Percentiles rank a stretch among this genome's conserved stretches.
Evolutionary conservation across 169 alveolate species (phyloP).

Genomic region (Cryptosporidium muris): DNA sequence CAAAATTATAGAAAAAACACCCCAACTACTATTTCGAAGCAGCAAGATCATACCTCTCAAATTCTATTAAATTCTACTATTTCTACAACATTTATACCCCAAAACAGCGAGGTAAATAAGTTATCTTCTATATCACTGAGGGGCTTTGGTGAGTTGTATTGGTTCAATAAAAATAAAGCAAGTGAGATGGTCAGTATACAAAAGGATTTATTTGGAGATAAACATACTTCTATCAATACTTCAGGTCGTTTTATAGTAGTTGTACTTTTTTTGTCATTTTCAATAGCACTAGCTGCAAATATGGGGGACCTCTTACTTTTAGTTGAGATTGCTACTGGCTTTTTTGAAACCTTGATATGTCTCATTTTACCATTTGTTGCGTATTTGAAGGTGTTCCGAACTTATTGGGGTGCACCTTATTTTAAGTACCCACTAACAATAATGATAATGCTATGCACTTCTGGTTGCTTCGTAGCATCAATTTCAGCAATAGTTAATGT

Average conservation of each 20-base stretch:
- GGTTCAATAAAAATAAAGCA: too few relatives aligned
- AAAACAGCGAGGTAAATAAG: too few relatives aligned
- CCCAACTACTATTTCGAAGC: too few relatives aligned
- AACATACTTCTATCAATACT: constrained; percentile 10
- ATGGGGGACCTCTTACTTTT: constrained; percentile 37
- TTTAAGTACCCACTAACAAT: constrained; percentile 9
- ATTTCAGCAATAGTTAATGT: constrained; percentile 36
- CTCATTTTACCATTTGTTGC: constrained; percentile 46
- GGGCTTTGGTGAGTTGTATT: too few relatives aligned
- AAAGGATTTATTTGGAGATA: neutral
- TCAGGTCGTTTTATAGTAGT: constrained; percentile 28
- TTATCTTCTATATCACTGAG: too few relatives aligned
- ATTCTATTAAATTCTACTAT: too few relatives aligned
- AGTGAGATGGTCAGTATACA: too few relatives aligned
- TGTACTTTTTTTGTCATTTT: constrained; percentile 14
- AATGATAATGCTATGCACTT: constrained; percentile 38
- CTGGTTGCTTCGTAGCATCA: constrained; percentile 66
- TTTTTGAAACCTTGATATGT: constrained; percentile 59
- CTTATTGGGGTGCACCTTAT: constrained; percentile 18
- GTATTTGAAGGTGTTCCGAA: constrained; percentile 40
- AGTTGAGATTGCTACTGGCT: constrained; percentile 69
- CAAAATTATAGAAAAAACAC: too few relatives aligned
- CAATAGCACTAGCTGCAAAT: constrained; percentile 29
- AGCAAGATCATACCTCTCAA: too few relatives aligned
- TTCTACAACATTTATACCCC: too few relatives aligned